Base-by-base conservation (phyloP, 306 rosid genomes). In the Lupinus albus region DNA sequence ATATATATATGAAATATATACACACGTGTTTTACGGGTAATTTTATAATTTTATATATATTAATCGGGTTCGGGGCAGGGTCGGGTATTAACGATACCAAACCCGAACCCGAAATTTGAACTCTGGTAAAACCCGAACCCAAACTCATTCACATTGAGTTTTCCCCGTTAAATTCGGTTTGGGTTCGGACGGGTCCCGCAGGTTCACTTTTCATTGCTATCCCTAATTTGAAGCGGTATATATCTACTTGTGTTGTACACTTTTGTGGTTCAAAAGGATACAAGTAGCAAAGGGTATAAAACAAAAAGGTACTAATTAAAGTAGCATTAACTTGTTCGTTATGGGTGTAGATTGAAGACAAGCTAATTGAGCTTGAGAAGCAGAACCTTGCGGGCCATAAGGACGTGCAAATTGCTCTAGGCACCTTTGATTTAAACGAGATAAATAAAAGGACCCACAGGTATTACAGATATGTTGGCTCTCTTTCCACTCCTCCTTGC, bases 401-500 rank as follows among this genome's bases (percentile, higher is more conserved):
- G 28, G 67, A 82, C 45, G 82, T 76, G n/a, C 77, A 60, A 2
- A 49, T 89, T 64, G 67, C 84, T 3, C 44, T 92, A 7, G 89
- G 88, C 45, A 53, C 18, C 14, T 45, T 84, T 44, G 68, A 82
- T n/a, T 13, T 70, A 0, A 76, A 76, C 48, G 77, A 76, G 11
- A 15, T 89, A 13, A 77, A 52, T 64, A 70, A 61, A 64, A 75
- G 47, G 25, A 60, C 74, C 4, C 84, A 66, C 30, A 89, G 74
- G 39, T 89, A 81, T 77, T 89, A 67, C 61, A 80, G 88, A 86
- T 92, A 92, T 68, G 12, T 41, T 36, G 98, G 98, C 14, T 92
- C 98, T 58, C 81, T 87, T 66, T 86, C 95, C n/a, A 73, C 92
- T 56, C 98, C 98, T 46, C 98, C 98, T 0, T 92, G 98, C 81